These are phyloP conservation scores for Nidula microcarpa DNA, from an alignment of 768 basidiomycete genomes.

Conservation along the genomic window DNA sequence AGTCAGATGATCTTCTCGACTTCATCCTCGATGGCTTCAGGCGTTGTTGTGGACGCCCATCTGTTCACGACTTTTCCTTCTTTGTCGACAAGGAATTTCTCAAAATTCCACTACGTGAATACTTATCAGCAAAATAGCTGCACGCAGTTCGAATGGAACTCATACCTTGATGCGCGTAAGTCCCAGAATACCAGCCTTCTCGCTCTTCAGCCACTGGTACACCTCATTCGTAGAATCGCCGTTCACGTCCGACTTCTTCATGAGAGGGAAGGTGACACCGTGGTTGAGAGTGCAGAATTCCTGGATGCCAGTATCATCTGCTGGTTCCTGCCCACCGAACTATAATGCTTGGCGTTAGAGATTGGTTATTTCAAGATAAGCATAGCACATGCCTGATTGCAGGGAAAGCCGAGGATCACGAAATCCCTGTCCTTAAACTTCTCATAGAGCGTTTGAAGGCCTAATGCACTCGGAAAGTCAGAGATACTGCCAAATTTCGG, in stretches of 20 bases:
- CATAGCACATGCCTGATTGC: constrained; percentile 71
- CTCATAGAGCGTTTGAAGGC: constrained; percentile 77
- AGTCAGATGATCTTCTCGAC: constrained; percentile 57
- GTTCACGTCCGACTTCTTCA: constrained; percentile 94
- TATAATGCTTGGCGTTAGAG: constrained; percentile 21
- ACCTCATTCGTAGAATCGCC: constrained; percentile 82
- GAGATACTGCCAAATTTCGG: no score
- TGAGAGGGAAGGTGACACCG: constrained; percentile 86
- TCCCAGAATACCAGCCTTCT: constrained; percentile 73
- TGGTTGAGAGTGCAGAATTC: constrained; percentile 80
- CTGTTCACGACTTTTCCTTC: constrained; percentile 71
- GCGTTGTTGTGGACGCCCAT: constrained; percentile 77
- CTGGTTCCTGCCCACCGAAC: constrained; percentile 87
- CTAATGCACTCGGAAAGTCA: no score
- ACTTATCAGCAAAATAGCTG: not conserved
- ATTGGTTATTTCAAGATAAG: no score
- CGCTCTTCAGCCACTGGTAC: constrained; percentile 78
- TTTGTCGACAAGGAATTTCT: constrained; percentile 82
- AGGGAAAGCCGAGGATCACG: constrained; percentile 87
- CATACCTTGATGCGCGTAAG: constrained; percentile 70
- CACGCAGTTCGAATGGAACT: not conserved
- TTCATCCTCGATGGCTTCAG: constrained; percentile 57
- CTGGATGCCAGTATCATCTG: constrained; percentile 69
- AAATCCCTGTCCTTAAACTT: constrained; percentile 78
- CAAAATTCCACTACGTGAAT: constrained; percentile 79